These are phyloP conservation scores for Decorospora gaudefroyi DNA, from an alignment of 2,329 filamentous ascomycete species.

Conservation along the genomic window DNA sequence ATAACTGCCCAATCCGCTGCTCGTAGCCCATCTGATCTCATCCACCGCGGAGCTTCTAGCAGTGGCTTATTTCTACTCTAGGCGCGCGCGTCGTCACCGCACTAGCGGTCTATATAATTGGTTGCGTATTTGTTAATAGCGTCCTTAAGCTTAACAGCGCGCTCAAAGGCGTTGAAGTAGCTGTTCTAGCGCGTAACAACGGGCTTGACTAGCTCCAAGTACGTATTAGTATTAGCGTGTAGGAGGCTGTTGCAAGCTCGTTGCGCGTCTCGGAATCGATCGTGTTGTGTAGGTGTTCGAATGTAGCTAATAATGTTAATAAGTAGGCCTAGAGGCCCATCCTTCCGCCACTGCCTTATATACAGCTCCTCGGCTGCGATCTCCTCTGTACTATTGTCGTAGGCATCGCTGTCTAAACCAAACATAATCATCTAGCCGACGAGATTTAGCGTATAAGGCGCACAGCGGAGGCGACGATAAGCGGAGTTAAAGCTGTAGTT, in stretches of 20 bases:
- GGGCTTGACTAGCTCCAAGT: neutral
- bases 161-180: constrained; percentile 1
- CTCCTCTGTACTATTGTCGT: neutral
- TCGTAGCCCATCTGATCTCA: constrained; percentile 2
- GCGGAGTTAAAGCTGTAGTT: neutral
- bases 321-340: constrained; percentile 2
- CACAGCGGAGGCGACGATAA: constrained; percentile 1
- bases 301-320: constrained; percentile 6
- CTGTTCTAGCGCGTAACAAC: too few relatives aligned
- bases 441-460: constrained; percentile 2
- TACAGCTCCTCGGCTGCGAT: neutral
- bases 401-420: neutral
- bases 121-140: constrained; percentile 2
- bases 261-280: constrained; percentile 1
- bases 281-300: neutral
- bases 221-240: neutral
- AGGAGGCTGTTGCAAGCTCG: neutral
- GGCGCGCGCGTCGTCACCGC: neutral
- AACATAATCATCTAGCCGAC: neutral
- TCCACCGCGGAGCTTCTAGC: neutral
- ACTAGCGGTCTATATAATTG: neutral
- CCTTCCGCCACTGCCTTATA: neutral
- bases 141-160: neutral
- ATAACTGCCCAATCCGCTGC: constrained; percentile 1
- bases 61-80: neutral